These are phyloP conservation scores for Linum usitatissimum DNA, from an alignment of 345 rosid species.

Conservation along the genomic window DNA sequence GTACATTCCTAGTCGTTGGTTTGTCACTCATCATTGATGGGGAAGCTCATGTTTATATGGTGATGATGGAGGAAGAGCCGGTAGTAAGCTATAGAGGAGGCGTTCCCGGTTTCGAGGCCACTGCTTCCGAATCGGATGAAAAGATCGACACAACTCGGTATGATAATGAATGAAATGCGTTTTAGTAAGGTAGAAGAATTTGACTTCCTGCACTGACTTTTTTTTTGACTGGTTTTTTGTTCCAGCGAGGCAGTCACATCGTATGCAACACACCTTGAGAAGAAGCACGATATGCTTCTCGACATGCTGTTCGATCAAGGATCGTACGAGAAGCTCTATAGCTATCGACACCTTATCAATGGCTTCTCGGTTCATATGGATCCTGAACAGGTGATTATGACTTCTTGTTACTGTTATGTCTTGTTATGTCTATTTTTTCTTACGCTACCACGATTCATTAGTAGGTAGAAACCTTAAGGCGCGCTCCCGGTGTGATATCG, in stretches of 20 bases:
- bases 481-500: slow-evolving; percentile 68
- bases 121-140: slow-evolving; percentile 80
- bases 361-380: slow-evolving; percentile 86
- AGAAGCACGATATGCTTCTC: slow-evolving; percentile 88
- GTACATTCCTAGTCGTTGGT: slow-evolving; percentile 22
- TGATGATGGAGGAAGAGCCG: slow-evolving; percentile 86
- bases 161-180: not conserved
- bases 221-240: slow-evolving; percentile 12
- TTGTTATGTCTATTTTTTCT: slow-evolving; percentile 20
- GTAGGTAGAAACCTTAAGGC: slow-evolving; percentile 87
- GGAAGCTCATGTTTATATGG: slow-evolving; percentile 69
- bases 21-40: slow-evolving; percentile 28
- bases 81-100: slow-evolving; percentile 79
- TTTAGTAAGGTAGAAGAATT: too few relatives aligned
- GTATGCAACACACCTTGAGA: slow-evolving; percentile 77
- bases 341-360: slow-evolving; percentile 90
- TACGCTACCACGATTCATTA: slow-evolving; percentile 41
- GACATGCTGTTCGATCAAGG: slow-evolving; percentile 66
- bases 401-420: not conserved
- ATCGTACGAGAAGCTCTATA: slow-evolving; percentile 77
- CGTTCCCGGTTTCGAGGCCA: slow-evolving; percentile 78
- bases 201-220: not conserved
- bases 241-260: slow-evolving; percentile 71
- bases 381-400: slow-evolving; percentile 68
- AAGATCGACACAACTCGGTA: slow-evolving; percentile 76